Evolutionary conservation across 768 basidiomycete genomes (phyloP).

Genomic region (Calocera viscosa): DNA sequence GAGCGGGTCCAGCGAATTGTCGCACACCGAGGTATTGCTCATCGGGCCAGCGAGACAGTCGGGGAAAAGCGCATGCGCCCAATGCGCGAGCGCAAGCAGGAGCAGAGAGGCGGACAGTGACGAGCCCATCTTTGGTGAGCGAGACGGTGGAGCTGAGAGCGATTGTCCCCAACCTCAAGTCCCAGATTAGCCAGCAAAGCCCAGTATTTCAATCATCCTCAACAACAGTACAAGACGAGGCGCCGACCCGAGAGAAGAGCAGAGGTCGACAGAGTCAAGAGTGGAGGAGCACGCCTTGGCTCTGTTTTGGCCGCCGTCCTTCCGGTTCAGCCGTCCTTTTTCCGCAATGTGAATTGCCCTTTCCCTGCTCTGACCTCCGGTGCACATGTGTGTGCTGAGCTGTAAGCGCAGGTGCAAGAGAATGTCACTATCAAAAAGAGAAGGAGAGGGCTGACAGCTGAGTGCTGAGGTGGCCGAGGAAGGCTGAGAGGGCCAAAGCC

Average conservation of each 20-base stretch:
- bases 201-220: not conserved
- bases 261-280: not conserved
- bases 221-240: not conserved
- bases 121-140: not conserved
- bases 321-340: not conserved
- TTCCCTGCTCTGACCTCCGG: not conserved
- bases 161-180: not conserved
- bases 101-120: not conserved
- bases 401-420: not conserved
- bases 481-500: not conserved
- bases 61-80: constrained; percentile 28
- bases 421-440: not conserved
- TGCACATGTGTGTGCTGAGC: not conserved
- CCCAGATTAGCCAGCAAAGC: not conserved
- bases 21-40: constrained; percentile 37
- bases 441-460: not conserved
- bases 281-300: not conserved
- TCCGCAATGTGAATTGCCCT: not conserved
- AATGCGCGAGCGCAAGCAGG: not conserved
- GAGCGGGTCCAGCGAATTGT: constrained; percentile 33
- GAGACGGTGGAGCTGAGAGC: not conserved
- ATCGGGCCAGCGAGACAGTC: constrained; percentile 39
- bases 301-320: not conserved
- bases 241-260: not conserved
- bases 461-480: not conserved